Evolutionary conservation across 192 early-diverging fungal genomes (phyloP).

Genomic region (Backusella mclennaniae): DNA sequence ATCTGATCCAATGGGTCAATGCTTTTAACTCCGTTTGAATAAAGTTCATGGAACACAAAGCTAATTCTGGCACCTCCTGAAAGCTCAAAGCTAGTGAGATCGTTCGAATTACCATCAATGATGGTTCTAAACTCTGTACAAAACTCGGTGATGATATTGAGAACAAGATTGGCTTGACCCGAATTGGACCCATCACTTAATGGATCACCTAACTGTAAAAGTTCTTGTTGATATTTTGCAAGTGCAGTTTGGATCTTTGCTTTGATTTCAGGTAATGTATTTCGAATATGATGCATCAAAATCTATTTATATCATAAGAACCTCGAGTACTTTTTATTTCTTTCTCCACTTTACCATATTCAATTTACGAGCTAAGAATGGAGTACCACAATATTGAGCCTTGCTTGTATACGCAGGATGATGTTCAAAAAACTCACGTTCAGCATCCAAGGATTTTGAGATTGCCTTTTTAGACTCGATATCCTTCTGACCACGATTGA

Average conservation of each 20-base stretch:
- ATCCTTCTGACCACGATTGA: constrained; percentile 98
- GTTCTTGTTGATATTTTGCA: constrained; percentile 83
- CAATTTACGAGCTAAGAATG: constrained; percentile 93
- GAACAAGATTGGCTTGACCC: constrained; percentile 85
- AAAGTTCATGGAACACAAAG: constrained; percentile 99
- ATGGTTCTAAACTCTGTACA: constrained; percentile 95
- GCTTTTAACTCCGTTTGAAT: constrained; percentile 82
- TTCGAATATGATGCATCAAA: constrained; percentile 99
- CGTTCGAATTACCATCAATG: constrained; percentile 94
- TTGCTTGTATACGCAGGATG: constrained; percentile 94
- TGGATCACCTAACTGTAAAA: constrained; percentile 89
- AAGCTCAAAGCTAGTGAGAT: constrained; percentile 92
- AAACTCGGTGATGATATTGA: constrained; percentile 99
- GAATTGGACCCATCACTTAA: constrained; percentile 67
- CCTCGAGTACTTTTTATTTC: not conserved
- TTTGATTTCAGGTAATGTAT: constrained; percentile 98
- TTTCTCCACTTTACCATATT: constrained; percentile 59
- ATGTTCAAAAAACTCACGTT: constrained; percentile 92
- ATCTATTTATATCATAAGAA: constrained; percentile 40
- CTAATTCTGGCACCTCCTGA: constrained; percentile 98
- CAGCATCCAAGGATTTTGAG: constrained; percentile 82
- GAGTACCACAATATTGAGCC: constrained; percentile 98
- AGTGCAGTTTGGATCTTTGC: constrained; percentile 89
- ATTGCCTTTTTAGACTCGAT: constrained; percentile 95
- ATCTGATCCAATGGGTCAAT: constrained; percentile 99